Percentiles rank a stretch among this genome's conserved stretches.
Conservation (phyloP, 2,329 filamentous ascomycete genomes). For the Colletotrichum orchidophilum region DNA sequence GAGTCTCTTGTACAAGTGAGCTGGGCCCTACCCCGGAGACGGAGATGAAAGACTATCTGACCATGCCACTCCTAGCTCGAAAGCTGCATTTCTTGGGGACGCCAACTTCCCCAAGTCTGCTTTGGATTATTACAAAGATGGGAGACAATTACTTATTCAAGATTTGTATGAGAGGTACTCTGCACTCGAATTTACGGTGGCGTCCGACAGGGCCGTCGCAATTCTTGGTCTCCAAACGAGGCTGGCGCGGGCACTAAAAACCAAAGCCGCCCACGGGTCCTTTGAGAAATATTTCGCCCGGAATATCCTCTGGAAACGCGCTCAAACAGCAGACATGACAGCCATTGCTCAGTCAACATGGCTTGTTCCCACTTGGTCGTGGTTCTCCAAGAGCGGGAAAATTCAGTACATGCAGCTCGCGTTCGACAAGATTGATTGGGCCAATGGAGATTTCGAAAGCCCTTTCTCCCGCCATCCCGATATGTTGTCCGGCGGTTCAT, state of each 20-base stretch:
- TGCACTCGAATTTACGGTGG: slow-evolving; percentile 11
- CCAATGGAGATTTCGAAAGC: not conserved
- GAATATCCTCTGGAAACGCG: slow-evolving; percentile 15
- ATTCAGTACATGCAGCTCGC: slow-evolving; percentile 15
- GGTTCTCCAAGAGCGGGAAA: slow-evolving; percentile 16
- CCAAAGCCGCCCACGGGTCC: not conserved
- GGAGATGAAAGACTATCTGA: not conserved
- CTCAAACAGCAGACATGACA: not conserved
- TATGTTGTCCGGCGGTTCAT: not conserved
- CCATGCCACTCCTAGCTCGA: not conserved
- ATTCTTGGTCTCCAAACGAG: slow-evolving; percentile 20
- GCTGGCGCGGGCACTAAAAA: slow-evolving; percentile 4
- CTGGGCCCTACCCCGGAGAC: not conserved
- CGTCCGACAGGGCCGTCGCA: slow-evolving; percentile 16
- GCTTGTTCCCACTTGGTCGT: slow-evolving; percentile 17
- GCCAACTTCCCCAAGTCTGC: slow-evolving; percentile 20
- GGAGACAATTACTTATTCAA: slow-evolving; percentile 9
- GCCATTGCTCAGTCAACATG: not conserved
- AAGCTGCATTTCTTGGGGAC: slow-evolving; percentile 21
- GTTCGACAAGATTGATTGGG: slow-evolving; percentile 6
- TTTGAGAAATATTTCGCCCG: slow-evolving; percentile 5
- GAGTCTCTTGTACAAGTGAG: slow-evolving; percentile 45
- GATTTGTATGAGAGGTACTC: slow-evolving; percentile 22
- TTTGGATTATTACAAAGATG: slow-evolving; percentile 8
- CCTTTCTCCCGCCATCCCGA: not conserved